Conservation (phyloP, 345 rosid genomes). For the Microthlaspi erraticum region DNA sequence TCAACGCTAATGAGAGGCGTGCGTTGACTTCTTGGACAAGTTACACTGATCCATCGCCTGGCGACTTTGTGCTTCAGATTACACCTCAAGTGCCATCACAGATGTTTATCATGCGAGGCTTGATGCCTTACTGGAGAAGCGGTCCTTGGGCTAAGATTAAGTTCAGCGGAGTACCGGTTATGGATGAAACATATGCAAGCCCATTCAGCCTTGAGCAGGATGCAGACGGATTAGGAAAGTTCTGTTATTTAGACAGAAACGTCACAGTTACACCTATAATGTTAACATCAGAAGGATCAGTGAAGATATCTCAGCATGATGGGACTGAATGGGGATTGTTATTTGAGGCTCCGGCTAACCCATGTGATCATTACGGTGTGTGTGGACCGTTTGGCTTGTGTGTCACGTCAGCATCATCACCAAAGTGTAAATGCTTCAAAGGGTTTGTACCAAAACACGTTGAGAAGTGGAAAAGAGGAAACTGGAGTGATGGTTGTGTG, state of each 20-base stretch:
- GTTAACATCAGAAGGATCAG: conserved; percentile 18
- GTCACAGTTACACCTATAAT: not conserved
- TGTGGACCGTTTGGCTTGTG: conserved; percentile 45
- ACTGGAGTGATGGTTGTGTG: conserved; percentile 42
- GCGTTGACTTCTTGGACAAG: conserved; percentile 52
- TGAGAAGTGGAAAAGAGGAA: conserved; percentile 32
- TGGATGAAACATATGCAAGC: not conserved
- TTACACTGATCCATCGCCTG: conserved; percentile 47
- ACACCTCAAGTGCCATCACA: conserved; percentile 47
- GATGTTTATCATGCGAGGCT: conserved; percentile 22
- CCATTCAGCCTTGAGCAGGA: conserved; percentile 24
- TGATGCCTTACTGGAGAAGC: conserved; percentile 14
- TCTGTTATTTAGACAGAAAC: not conserved
- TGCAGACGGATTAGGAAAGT: conserved; percentile 20
- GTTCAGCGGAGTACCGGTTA: no score
- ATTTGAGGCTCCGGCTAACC: not conserved
- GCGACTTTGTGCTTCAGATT: conserved; percentile 30
- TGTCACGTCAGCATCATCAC: not conserved
- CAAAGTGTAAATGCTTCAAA: conserved; percentile 37
- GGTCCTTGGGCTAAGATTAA: conserved; percentile 49
- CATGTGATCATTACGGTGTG: conserved; percentile 3
- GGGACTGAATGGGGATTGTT: not conserved
- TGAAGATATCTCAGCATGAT: not conserved
- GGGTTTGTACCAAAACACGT: conserved; percentile 32
- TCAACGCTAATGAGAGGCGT: conserved; percentile 8